A percentile compares a stretch with the other conserved stretches of the same genome.
phyloP scores from a whole-genome alignment of 495 filamentous ascomycete genomes.

The Endocarpon pusillum region DNA sequence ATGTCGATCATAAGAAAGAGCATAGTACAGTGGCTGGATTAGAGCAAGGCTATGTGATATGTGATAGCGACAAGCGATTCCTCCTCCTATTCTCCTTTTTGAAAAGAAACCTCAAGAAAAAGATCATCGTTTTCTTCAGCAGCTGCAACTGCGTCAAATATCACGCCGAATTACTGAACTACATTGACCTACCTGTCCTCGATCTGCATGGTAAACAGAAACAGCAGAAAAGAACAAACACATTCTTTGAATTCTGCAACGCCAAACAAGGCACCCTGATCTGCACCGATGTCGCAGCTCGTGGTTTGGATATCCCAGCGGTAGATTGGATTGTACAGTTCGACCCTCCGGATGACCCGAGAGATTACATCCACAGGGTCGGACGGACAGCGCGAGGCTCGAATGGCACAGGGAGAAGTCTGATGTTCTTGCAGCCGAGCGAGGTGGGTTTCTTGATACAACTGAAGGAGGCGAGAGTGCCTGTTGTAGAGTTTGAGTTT shows the following conservation, averaged over 20 bases:
- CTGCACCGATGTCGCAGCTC: constrained; percentile 89
- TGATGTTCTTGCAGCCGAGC: constrained; percentile 83
- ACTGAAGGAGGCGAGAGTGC: constrained; percentile 80
- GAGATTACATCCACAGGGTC: constrained; percentile 93
- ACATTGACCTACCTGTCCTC: constrained; percentile 88
- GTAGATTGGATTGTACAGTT: constrained; percentile 96
- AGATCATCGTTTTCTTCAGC: constrained; percentile 93
- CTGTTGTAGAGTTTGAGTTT: constrained; percentile 92
- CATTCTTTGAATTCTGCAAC: constrained; percentile 97
- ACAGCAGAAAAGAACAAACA: constrained; percentile 91
- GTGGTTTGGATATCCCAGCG: constrained; percentile 83
- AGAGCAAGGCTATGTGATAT: constrained; percentile 89
- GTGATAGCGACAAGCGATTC: constrained; percentile 86
- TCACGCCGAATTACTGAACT: constrained; percentile 84
- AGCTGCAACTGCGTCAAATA: constrained; percentile 91
- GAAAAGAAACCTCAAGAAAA: constrained; percentile 79
- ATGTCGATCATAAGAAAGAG: constrained; percentile 67
- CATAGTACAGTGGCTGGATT: constrained; percentile 78
- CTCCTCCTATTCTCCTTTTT: constrained; percentile 90
- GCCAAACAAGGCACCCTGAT: constrained; percentile 78
- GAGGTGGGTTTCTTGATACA: constrained; percentile 87
- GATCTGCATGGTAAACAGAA: constrained; percentile 69
- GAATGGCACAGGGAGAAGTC: constrained; percentile 61
- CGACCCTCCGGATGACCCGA: constrained; percentile 80
- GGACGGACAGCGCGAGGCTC: constrained; percentile 84